phyloP scores from a whole-genome alignment of 108 stramenopile genomes.

The Skeletonema grethae region DNA sequence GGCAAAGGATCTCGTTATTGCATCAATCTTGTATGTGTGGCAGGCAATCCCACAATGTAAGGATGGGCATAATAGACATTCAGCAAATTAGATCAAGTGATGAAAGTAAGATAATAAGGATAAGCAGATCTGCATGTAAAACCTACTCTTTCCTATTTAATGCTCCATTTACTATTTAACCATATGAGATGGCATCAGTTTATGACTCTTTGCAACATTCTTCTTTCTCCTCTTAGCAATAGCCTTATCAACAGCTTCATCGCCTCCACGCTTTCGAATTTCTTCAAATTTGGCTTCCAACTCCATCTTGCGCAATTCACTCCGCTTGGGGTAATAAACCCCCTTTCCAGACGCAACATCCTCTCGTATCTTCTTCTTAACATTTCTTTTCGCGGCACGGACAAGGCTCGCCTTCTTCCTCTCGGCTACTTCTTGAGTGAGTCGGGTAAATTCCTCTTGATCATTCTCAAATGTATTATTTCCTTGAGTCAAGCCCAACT shows the following conservation, averaged over 20 bases:
- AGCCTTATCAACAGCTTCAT: constrained; percentile 80
- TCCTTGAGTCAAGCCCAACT: constrained; percentile 58
- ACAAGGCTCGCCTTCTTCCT: constrained; percentile 62
- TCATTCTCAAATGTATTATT: constrained; percentile 56
- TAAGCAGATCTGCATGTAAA: too few species aligned
- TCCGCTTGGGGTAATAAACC: constrained; percentile 73
- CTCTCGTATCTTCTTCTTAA: constrained; percentile 72
- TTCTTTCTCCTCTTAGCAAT: constrained; percentile 82
- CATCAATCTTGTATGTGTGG: constrained; percentile 72
- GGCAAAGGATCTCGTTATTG: constrained; percentile 59
- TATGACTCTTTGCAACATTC: constrained; percentile 73
- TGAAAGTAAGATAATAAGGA: background rate
- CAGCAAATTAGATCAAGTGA: background rate
- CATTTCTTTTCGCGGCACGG: constrained; percentile 63
- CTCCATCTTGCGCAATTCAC: constrained; percentile 69
- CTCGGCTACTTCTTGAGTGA: constrained; percentile 67
- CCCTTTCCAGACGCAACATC: constrained; percentile 72
- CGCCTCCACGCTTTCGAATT: constrained; percentile 74
- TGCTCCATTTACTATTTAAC: background rate
- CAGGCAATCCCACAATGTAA: constrained; percentile 39
- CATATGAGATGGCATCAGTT: constrained; percentile 53
- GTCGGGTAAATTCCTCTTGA: constrained; percentile 59
- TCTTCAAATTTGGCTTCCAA: constrained; percentile 88
- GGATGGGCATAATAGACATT: background rate
- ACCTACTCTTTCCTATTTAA: background rate